These are phyloP conservation scores for Linum usitatissimum DNA, from an alignment of 345 rosid genomes.

Conservation along the genomic window DNA sequence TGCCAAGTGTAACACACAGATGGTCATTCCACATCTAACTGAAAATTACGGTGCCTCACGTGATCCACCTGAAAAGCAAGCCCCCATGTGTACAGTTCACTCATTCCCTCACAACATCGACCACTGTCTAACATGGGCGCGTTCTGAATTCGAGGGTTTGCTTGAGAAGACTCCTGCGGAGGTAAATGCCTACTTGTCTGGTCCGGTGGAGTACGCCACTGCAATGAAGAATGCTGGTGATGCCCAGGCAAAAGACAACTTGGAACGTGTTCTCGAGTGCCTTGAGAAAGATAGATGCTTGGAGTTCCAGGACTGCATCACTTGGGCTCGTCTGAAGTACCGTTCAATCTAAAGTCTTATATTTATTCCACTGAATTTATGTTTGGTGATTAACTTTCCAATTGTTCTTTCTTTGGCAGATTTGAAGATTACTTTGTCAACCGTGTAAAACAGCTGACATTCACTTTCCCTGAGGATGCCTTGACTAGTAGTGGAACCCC, in stretches of 20 bases:
- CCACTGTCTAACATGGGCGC: conserved; percentile 99
- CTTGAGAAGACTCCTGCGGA: conserved; percentile 97
- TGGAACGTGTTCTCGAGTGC: conserved; percentile 84
- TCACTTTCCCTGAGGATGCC: conserved; percentile 95
- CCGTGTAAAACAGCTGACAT: conserved; percentile 77
- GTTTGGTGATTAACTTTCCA: conserved; percentile 13
- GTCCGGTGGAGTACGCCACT: conserved; percentile 58
- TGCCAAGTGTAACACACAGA: conserved; percentile 95
- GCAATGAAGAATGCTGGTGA: conserved; percentile 74
- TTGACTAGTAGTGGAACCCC: conserved; percentile 83
- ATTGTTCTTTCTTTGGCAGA: conserved; percentile 32
- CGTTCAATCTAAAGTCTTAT: background rate
- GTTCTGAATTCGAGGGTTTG: conserved; percentile 97
- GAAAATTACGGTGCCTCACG: conserved; percentile 99
- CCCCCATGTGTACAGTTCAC: conserved; percentile 99
- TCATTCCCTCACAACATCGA: conserved; percentile 99
- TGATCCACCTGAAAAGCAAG: conserved; percentile 99
- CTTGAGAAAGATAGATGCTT: conserved; percentile 82
- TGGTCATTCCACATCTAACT: conserved; percentile 94
- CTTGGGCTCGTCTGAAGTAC: conserved; percentile 94
- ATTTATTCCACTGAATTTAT: no score
- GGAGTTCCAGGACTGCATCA: conserved; percentile 78
- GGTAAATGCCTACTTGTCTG: conserved; percentile 81
- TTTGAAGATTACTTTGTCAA: conserved; percentile 84
- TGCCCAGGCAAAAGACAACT: conserved; percentile 92